phyloP scores from a whole-genome alignment of 805 yeast species.

The Candida pseudoglaebosa region DNA sequence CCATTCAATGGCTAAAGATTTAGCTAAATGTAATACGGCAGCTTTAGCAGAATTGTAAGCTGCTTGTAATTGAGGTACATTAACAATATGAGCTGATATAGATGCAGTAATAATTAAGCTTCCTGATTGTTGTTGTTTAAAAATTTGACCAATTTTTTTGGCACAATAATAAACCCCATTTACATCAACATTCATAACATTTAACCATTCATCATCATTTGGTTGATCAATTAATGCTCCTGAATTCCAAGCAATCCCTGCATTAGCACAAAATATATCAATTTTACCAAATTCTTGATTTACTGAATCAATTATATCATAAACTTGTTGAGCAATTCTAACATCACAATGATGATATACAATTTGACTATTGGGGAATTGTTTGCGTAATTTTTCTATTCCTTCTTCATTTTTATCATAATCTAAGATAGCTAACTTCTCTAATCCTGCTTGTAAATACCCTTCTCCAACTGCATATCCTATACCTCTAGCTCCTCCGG shows the following conservation, averaged over 20 bases:
- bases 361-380: slow-evolving; percentile 30
- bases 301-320: slow-evolving; percentile 27
- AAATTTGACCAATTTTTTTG: slow-evolving; percentile 66
- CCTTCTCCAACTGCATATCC: slow-evolving; percentile 34
- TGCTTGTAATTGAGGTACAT: slow-evolving; percentile 83
- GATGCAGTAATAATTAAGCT: slow-evolving; percentile 83
- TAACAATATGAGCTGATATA: slow-evolving; percentile 85
- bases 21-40: slow-evolving; percentile 70
- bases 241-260: slow-evolving; percentile 47
- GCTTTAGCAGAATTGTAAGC: slow-evolving; percentile 87
- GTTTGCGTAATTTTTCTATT: slow-evolving; percentile 20
- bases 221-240: slow-evolving; percentile 39
- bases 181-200: slow-evolving; percentile 69
- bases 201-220: slow-evolving; percentile 62
- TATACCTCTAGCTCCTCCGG: slow-evolving; percentile 39
- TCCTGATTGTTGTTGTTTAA: slow-evolving; percentile 70
- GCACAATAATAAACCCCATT: slow-evolving; percentile 81
- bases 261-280: slow-evolving; percentile 45
- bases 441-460: slow-evolving; percentile 33
- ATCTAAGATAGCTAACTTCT: slow-evolving; percentile 39
- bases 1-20: slow-evolving; percentile 84
- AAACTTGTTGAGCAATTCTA: slow-evolving; percentile 34
- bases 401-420: slow-evolving; percentile 28
- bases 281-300: slow-evolving; percentile 30
- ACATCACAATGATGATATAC: slow-evolving; percentile 36